A percentile compares a stretch with the other conserved stretches of the same genome.
These are phyloP conservation scores for Lophiostoma macrostomum DNA, from an alignment of 495 filamentous ascomycete genomes.

Conservation along the genomic window DNA sequence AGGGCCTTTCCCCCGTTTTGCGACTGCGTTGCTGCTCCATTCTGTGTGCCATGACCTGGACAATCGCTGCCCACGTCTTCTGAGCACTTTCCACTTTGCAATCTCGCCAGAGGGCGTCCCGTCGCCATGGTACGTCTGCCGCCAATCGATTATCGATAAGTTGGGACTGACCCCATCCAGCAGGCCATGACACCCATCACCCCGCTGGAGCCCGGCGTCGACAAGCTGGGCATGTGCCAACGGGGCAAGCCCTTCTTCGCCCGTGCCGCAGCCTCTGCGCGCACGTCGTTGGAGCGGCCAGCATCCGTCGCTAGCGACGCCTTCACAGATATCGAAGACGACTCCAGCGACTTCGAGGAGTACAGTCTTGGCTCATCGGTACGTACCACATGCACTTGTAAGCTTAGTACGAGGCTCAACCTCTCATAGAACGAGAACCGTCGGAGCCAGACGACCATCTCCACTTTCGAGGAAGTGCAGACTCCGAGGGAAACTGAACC, in stretches of 20 bases:
- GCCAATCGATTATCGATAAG: slow-evolving; percentile 7
- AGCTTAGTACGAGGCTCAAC: slow-evolving; percentile 2
- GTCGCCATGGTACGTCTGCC: slow-evolving; percentile 30
- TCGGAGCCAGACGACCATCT: slow-evolving; percentile 69
- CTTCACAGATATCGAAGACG: slow-evolving; percentile 69
- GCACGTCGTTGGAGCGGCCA: slow-evolving; percentile 42
- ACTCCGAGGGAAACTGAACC: slow-evolving; percentile 52
- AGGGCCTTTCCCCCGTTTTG: slow-evolving; percentile 27
- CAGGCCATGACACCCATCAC: slow-evolving; percentile 41
- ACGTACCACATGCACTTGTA: slow-evolving; percentile 35
- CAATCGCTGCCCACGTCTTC: slow-evolving; percentile 4
- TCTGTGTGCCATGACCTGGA: slow-evolving; percentile 28
- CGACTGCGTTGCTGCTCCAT: slow-evolving; percentile 19
- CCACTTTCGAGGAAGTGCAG: slow-evolving; percentile 69
- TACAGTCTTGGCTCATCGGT: slow-evolving; percentile 63
- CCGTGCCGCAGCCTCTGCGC: slow-evolving; percentile 12
- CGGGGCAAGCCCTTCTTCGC: slow-evolving; percentile 38
- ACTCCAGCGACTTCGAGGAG: slow-evolving; percentile 58
- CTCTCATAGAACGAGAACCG: slow-evolving; percentile 43
- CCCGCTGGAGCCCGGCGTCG: slow-evolving; percentile 47
- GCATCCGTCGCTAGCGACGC: slow-evolving; percentile 67
- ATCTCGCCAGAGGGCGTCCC: slow-evolving; percentile 5
- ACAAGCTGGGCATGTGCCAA: slow-evolving; percentile 50
- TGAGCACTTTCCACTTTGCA: slow-evolving; percentile 12
- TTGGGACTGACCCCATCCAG: slow-evolving; percentile 21